Evolutionary conservation across 2,329 filamentous ascomycete species (phyloP).

Genomic region (Trichoderma brevicompactum): DNA sequence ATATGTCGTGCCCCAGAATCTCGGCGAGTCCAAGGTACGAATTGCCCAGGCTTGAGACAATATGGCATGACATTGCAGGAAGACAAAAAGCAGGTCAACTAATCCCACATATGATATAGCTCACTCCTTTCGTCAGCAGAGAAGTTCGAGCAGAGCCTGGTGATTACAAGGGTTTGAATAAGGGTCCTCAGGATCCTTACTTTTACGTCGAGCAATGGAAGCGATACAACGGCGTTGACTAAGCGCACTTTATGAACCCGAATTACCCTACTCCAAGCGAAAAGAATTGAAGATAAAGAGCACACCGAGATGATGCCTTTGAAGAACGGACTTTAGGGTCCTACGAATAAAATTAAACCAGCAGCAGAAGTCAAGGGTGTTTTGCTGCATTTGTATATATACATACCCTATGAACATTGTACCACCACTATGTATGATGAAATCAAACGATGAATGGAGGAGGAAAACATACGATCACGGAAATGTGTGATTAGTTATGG

Average conservation of each 20-base stretch:
- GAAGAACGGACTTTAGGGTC: not conserved
- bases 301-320: not conserved
- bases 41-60: not conserved
- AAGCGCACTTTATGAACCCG: slow-evolving; percentile 32
- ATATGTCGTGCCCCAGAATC: slow-evolving; percentile 75
- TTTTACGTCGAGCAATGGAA: slow-evolving; percentile 70
- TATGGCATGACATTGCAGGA: not conserved
- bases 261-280: not conserved
- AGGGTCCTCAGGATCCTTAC: slow-evolving; percentile 64
- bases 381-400: slow-evolving; percentile 40
- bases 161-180: slow-evolving; percentile 56
- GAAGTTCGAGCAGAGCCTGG: slow-evolving; percentile 59
- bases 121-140: slow-evolving; percentile 77
- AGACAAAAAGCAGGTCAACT: not conserved
- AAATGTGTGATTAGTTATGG: not conserved
- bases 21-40: slow-evolving; percentile 74
- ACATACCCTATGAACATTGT: slow-evolving; percentile 34
- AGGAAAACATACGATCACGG: not conserved
- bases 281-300: not conserved
- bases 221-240: slow-evolving; percentile 66
- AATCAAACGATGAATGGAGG: not conserved
- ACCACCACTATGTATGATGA: slow-evolving; percentile 40
- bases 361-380: slow-evolving; percentile 29
- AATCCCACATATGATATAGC: slow-evolving; percentile 49
- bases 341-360: not conserved